Evolutionary conservation across 2,329 filamentous ascomycete genomes (phyloP).

Genomic region (Neofusicoccum umdonicola): DNA sequence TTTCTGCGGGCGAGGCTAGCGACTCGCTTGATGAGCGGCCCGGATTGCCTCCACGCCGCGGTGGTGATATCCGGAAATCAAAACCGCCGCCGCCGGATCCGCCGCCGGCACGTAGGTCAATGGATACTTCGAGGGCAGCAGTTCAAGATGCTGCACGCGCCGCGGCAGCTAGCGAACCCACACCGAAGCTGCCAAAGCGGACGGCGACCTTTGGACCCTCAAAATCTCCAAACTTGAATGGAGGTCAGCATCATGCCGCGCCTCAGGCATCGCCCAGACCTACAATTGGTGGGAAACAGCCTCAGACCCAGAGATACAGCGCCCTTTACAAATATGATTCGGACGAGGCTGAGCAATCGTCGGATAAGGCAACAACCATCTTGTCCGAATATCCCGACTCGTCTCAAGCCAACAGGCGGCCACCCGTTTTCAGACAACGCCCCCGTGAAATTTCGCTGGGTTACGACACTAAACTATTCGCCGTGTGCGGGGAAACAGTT

Average conservation of each 20-base stretch:
- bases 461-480: constrained; percentile 82
- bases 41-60: constrained; percentile 45
- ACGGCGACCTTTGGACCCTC: constrained; percentile 28
- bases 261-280: neutral
- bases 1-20: constrained; percentile 16
- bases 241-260: neutral
- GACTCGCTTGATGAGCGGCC: constrained; percentile 48
- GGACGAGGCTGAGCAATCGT: constrained; percentile 46
- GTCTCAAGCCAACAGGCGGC: constrained; percentile 78
- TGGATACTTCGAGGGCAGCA: constrained; percentile 24
- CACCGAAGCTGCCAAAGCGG: constrained; percentile 28
- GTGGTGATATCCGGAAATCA: constrained; percentile 33
- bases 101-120: constrained; percentile 35
- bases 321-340: constrained; percentile 40
- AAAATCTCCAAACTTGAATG: neutral
- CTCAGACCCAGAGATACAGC: constrained; percentile 4
- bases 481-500: constrained; percentile 81
- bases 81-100: constrained; percentile 30
- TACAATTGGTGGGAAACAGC: neutral
- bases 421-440: constrained; percentile 70
- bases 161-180: neutral
- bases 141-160: neutral
- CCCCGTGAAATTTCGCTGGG: constrained; percentile 76
- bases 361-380: constrained; percentile 53
- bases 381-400: constrained; percentile 75